A percentile compares a stretch with the other conserved stretches of the same genome.
phyloP scores from a whole-genome alignment of 192 early-diverging fungal genomes.

The Coemansia sp. region DNA sequence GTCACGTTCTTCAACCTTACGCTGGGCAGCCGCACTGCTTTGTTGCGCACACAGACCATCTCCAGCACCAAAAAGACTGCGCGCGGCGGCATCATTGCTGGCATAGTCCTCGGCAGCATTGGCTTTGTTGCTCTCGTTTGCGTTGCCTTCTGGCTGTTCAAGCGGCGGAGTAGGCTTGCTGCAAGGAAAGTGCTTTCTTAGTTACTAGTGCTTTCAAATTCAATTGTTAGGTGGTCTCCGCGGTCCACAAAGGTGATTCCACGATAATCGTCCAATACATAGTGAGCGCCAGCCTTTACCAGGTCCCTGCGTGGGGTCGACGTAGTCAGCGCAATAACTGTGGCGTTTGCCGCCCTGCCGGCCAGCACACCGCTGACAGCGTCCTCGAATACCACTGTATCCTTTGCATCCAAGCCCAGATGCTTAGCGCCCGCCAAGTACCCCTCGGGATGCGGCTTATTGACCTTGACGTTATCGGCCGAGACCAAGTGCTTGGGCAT shows the following conservation, averaged over 20 bases:
- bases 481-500: constrained; percentile 27
- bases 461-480: constrained; percentile 14
- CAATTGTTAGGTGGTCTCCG: constrained; percentile 12
- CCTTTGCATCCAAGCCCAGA: constrained; percentile 15
- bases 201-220: neutral
- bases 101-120: constrained; percentile 42
- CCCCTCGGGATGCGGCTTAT: constrained; percentile 39
- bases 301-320: constrained; percentile 22
- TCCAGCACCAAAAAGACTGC: constrained; percentile 32
- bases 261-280: constrained; percentile 28
- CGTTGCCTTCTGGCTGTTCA: constrained; percentile 20
- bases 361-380: constrained; percentile 38
- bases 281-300: constrained; percentile 24
- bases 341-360: constrained; percentile 26
- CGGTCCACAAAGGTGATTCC: constrained; percentile 2
- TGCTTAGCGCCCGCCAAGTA: constrained; percentile 21
- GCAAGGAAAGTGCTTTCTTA: neutral
- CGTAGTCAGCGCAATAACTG: constrained; percentile 36
- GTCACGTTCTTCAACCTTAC: constrained; percentile 48
- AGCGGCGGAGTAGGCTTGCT: constrained; percentile 1
- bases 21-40: constrained; percentile 21
- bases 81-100: constrained; percentile 33
- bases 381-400: constrained; percentile 45
- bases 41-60: constrained; percentile 41
- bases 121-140: constrained; percentile 27